phyloP scores from a whole-genome alignment of 768 basidiomycete genomes.

The Asterophora parasitica region DNA sequence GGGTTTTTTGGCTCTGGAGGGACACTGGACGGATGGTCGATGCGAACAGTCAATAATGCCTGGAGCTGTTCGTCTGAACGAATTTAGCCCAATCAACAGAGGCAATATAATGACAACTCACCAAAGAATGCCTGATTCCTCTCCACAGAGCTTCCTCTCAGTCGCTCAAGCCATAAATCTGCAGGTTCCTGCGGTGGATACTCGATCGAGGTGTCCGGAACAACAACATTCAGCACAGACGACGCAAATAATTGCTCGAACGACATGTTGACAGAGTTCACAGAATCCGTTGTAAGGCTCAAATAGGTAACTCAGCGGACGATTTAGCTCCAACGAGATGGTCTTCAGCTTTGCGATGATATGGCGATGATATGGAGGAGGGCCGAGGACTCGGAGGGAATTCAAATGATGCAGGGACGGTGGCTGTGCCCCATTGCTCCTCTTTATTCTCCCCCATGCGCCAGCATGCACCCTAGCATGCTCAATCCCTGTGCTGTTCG shows the following conservation, averaged over 20 bases:
- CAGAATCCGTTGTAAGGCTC: too few relatives aligned
- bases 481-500: too few relatives aligned
- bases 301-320: too few relatives aligned
- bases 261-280: slow-evolving; percentile 24
- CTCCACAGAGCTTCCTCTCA: slow-evolving; percentile 41
- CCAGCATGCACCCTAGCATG: too few relatives aligned
- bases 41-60: slow-evolving; percentile 43
- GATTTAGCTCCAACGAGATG: not conserved
- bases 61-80: slow-evolving; percentile 53
- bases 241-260: slow-evolving; percentile 63
- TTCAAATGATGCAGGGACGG: too few relatives aligned
- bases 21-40: slow-evolving; percentile 50
- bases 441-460: too few relatives aligned
- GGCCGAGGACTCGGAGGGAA: too few relatives aligned
- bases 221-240: slow-evolving; percentile 53
- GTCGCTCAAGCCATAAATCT: slow-evolving; percentile 53
- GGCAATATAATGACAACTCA: slow-evolving; percentile 27
- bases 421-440: too few relatives aligned
- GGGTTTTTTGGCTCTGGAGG: slow-evolving; percentile 34
- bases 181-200: slow-evolving; percentile 44
- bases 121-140: slow-evolving; percentile 74
- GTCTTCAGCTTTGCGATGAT: not conserved
- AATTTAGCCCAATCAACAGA: slow-evolving; percentile 15
- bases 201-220: slow-evolving; percentile 60
- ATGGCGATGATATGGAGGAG: too few relatives aligned